Conservation (phyloP, 768 basidiomycete species). For the Termitomyces sp. region DNA sequence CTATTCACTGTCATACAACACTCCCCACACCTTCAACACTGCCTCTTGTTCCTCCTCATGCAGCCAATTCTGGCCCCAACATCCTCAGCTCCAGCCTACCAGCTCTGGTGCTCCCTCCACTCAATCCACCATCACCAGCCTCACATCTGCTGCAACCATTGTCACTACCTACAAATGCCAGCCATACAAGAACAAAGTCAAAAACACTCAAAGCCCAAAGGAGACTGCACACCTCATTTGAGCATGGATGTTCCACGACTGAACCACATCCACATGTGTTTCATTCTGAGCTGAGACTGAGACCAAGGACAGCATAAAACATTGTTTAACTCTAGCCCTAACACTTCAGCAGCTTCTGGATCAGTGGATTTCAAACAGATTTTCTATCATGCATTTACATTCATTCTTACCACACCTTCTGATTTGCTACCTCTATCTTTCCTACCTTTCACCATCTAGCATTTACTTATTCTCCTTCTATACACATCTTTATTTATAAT, state of each 20-base stretch:
- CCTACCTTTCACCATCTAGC: no score
- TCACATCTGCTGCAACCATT: conserved; percentile 46
- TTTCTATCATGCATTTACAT: no score
- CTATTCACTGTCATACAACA: background rate
- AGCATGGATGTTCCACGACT: background rate
- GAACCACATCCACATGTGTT: background rate
- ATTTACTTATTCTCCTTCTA: no score
- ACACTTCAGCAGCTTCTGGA: no score
- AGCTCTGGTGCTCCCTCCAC: background rate
- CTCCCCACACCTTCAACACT: background rate
- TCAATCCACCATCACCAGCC: background rate
- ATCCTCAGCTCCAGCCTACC: background rate
- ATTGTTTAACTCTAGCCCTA: no score
- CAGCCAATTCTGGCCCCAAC: background rate
- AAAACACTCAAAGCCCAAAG: conserved; percentile 15
- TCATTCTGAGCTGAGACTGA: no score
- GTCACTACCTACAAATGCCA: conserved; percentile 47
- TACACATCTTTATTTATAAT: no score
- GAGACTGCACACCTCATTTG: conserved; percentile 10
- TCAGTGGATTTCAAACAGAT: no score
- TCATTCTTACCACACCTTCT: no score
- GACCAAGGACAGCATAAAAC: background rate
- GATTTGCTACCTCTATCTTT: no score
- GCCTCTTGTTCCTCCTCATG: background rate
- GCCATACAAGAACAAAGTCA: conserved; percentile 20